phyloP scores from a whole-genome alignment of 345 rosid species.

The Nasturtium officinale region DNA sequence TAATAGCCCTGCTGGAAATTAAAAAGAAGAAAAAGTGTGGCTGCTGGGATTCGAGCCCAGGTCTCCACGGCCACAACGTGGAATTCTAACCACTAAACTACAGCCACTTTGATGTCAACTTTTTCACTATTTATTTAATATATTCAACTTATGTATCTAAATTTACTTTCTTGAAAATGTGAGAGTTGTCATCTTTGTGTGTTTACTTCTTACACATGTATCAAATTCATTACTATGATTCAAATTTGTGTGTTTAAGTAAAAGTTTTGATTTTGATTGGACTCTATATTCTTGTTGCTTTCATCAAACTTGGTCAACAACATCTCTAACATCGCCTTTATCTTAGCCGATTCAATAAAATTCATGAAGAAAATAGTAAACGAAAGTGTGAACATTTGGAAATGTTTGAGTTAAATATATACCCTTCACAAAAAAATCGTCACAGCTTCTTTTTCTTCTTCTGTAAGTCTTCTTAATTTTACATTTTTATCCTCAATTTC shows the following conservation, averaged over 20 bases:
- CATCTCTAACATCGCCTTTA: conserved; percentile 33
- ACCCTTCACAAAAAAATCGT: no score
- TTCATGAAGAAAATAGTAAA: conserved; percentile 20
- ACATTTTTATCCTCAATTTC: conserved; percentile 1
- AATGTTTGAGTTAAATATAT: no score
- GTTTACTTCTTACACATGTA: conserved; percentile 14
- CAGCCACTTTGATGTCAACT: conserved; percentile 43
- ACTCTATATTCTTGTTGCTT: not conserved
- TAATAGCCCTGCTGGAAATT: not conserved
- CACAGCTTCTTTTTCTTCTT: conserved; percentile 8
- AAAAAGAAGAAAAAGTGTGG: conserved; percentile 43
- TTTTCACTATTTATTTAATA: no score
- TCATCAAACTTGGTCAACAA: conserved; percentile 27
- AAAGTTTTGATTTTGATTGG: not conserved
- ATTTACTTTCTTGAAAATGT: not conserved
- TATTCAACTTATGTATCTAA: no score
- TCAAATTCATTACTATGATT: not conserved
- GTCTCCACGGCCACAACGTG: conserved; percentile 93
- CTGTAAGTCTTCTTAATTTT: conserved; percentile 16
- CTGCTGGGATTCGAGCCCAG: conserved; percentile 92
- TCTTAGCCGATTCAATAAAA: conserved; percentile 9
- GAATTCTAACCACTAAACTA: conserved; percentile 84
- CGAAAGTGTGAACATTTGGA: conserved; percentile 1
- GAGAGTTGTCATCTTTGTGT: not conserved
- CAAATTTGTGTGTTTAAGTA: not conserved